Conservation (phyloP, 441 rosid genomes). For the Euphorbia schlechtendalii region DNA sequence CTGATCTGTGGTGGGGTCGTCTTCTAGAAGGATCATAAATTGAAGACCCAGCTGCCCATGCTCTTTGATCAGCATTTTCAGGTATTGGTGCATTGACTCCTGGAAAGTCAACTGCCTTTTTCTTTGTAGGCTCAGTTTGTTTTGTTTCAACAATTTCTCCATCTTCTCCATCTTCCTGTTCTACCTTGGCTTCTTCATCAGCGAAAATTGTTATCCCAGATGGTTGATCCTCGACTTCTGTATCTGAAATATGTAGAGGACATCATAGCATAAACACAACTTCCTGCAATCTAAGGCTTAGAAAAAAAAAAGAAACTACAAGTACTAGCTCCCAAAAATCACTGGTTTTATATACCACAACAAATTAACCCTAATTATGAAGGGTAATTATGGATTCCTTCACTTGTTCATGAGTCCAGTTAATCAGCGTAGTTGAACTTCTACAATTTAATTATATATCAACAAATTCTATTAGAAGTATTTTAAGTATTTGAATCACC, state of each 20-base stretch:
- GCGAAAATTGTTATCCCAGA: conserved; percentile 79
- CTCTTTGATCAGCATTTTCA: conserved; percentile 57
- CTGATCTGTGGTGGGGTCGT: conserved; percentile 27
- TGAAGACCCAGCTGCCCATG: conserved; percentile 54
- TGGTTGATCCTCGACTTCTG: conserved; percentile 56
- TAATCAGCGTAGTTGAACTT: background rate
- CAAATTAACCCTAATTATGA: too few relatives aligned
- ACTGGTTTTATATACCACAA: too few relatives aligned
- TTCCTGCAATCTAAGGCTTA: background rate
- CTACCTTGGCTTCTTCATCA: conserved; percentile 48
- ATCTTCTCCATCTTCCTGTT: conserved; percentile 77
- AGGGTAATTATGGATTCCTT: background rate
- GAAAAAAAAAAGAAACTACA: background rate
- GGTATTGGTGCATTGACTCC: conserved; percentile 91
- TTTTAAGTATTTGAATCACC: background rate
- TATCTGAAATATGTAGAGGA: conserved; percentile 28
- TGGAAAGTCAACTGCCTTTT: conserved; percentile 63
- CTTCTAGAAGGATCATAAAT: conserved; percentile 31
- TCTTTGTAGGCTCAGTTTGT: conserved; percentile 36
- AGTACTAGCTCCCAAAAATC: background rate
- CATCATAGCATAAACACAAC: background rate
- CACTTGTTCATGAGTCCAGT: background rate
- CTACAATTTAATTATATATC: background rate
- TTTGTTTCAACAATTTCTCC: conserved; percentile 58
- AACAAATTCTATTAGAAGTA: background rate